Percentiles rank a stretch among this genome's conserved stretches.
Conservation (phyloP, 2,329 filamentous ascomycete genomes). For the Fusarium sp. region DNA sequence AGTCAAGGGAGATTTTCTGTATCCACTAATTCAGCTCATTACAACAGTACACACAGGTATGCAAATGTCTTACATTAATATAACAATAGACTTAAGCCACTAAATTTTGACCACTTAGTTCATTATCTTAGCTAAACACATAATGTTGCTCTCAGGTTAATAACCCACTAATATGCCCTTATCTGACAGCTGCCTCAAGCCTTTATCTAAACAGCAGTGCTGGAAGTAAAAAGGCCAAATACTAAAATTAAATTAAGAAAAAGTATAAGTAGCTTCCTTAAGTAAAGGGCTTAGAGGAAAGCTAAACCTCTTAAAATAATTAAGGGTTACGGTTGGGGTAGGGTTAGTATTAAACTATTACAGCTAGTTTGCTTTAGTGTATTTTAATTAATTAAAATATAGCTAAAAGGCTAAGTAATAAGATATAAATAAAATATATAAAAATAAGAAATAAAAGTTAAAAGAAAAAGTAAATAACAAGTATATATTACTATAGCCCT, state of each 20-base stretch:
- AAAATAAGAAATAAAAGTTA: too few species aligned
- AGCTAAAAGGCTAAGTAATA: too few species aligned
- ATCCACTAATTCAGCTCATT: neutral
- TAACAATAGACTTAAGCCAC: neutral
- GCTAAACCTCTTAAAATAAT: slow-evolving; percentile 85
- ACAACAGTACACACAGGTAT: neutral
- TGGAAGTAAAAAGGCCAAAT: slow-evolving; percentile 84
- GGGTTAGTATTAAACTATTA: too few species aligned
- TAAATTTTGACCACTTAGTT: neutral
- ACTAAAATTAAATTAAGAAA: slow-evolving; percentile 82
- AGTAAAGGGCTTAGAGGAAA: slow-evolving; percentile 86
- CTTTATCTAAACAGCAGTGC: slow-evolving; percentile 70
- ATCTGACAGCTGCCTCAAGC: neutral
- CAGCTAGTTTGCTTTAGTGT: too few species aligned
- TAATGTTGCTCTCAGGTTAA: neutral
- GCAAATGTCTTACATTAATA: neutral
- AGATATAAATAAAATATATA: too few species aligned
- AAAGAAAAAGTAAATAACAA: too few species aligned
- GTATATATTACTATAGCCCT: too few species aligned
- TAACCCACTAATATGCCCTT: neutral
- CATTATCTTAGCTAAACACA: neutral
- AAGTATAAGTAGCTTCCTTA: slow-evolving; percentile 85
- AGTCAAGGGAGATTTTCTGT: neutral
- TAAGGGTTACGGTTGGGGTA: too few species aligned
- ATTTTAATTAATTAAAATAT: too few species aligned